Evolutionary conservation across 768 basidiomycete species (phyloP).

Genomic region (Lactarius hengduanensis): DNA sequence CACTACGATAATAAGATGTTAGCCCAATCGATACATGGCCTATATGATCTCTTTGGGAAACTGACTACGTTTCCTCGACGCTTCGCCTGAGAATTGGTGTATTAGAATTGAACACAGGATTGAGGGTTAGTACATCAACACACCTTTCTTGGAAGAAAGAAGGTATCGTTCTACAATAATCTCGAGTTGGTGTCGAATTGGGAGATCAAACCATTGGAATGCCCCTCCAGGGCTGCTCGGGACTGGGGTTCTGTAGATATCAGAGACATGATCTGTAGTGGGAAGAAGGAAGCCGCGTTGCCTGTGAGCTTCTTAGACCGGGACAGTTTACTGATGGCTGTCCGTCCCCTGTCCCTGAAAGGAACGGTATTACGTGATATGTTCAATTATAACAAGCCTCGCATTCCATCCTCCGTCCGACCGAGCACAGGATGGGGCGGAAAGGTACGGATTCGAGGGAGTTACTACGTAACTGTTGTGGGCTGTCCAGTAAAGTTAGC

Average conservation of each 20-base stretch:
- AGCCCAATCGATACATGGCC: background rate
- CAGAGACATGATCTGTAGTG: background rate
- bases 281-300: background rate
- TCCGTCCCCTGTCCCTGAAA: background rate
- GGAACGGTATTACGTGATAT: background rate
- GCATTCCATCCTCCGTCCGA: background rate
- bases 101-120: constrained; percentile 16
- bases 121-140: constrained; percentile 28
- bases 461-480: background rate
- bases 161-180: constrained; percentile 75
- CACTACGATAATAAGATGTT: constrained; percentile 40
- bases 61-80: constrained; percentile 85
- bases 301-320: background rate
- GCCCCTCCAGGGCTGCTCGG: constrained; percentile 21
- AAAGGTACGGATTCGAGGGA: background rate
- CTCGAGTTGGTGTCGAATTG: constrained; percentile 72
- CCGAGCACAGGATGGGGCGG: background rate
- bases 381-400: background rate
- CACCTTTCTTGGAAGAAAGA: constrained; percentile 86
- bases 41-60: constrained; percentile 21
- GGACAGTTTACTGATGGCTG: background rate
- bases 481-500: no score
- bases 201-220: constrained; percentile 49
- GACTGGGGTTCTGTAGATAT: constrained; percentile 22
- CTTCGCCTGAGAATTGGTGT: constrained; percentile 51